Evolutionary conservation across 192 early-diverging fungal species (phyloP), one percentile per base, ranked within the genome.

Genomic region (Coemansia sp.): DNA sequence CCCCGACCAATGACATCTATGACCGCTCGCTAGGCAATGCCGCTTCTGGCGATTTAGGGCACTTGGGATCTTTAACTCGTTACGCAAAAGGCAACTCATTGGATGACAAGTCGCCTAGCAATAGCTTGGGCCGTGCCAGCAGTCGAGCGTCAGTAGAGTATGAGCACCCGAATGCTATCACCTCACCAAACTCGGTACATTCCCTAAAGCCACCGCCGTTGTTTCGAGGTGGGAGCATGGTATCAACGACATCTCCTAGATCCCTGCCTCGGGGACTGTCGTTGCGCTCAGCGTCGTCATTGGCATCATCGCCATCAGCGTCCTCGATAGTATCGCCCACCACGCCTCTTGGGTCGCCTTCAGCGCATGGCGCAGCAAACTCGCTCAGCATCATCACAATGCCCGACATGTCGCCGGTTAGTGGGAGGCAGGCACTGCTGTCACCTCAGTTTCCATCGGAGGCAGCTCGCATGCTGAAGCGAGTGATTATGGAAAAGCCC

Each of bases 381-480:
- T 53, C 65, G 26, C 65, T 76, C 9, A 63, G 38, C 37, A 59
- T 67, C 9, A 62, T 60, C 24, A 57, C 68, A 6, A 11, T 56
- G n/a, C 21, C 63, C 0, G 74, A 70, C 38, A 24, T 20, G 26
- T 59, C 34, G 3, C 67, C 14, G 21, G 14, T 28, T 28, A 76
- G n/a, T 36, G 23, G 51, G 0, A 20, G 31, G 11, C 38, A 51
- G 13, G 10, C 48, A 28, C 11, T 64, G 33, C 9, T 51, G 43
- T 70, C 69, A 59, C 66, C 73, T 38, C 73, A 81, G 50, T 74
- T 62, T 40, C 78, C 79, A 6, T 66, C 71, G 0, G 79, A 81
- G 46, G 79, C 79, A 8, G 60, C 79, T 21, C 73, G 79, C 1
- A 75, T 81, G 70, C 73, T 81, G 51, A 67, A 60, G 11, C 73